These are phyloP conservation scores for Sphagnum contortum DNA, from an alignment of 225 moss, liverwort and hornwort genomes.

Conservation along the genomic window DNA sequence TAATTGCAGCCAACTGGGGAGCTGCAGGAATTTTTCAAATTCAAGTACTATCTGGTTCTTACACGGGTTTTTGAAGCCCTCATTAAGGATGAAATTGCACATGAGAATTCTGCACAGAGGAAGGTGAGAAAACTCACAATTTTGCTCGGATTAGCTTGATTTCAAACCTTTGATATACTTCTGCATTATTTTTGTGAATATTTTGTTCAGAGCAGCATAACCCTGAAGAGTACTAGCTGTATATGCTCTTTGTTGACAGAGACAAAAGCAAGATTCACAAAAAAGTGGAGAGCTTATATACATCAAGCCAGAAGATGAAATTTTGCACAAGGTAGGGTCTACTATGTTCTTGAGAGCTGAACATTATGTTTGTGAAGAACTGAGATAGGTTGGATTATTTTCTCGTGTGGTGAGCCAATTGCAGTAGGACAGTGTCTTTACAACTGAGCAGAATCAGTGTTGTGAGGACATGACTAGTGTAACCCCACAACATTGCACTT, in stretches of 20 bases:
- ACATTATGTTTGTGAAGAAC: background rate
- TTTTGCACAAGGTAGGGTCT: slow-evolving; percentile 61
- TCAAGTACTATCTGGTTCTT: slow-evolving; percentile 66
- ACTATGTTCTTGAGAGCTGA: background rate
- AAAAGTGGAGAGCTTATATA: slow-evolving; percentile 53
- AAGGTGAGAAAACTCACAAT: slow-evolving; percentile 21
- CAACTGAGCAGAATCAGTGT: too few species aligned
- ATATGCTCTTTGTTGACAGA: slow-evolving; percentile 10
- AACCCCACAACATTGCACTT: background rate
- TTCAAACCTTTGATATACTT: background rate
- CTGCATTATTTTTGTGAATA: background rate
- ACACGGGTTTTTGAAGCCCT: slow-evolving; percentile 69
- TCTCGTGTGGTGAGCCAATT: too few species aligned
- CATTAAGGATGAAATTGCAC: slow-evolving; percentile 22
- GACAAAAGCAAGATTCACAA: slow-evolving; percentile 19
- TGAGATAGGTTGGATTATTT: too few species aligned
- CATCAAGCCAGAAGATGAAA: slow-evolving; percentile 85
- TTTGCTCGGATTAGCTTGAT: too few species aligned
- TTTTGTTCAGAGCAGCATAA: background rate
- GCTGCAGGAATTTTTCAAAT: slow-evolving; percentile 66
- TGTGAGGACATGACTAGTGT: too few species aligned
- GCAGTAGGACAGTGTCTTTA: too few species aligned
- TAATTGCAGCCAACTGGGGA: slow-evolving; percentile 56
- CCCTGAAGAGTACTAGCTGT: background rate
- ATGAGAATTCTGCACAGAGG: slow-evolving; percentile 15